Evolutionary conservation across 805 yeast species (phyloP), one percentile per base, ranked within the genome.

Genomic region (Tetrapisispora pingtungensis): DNA sequence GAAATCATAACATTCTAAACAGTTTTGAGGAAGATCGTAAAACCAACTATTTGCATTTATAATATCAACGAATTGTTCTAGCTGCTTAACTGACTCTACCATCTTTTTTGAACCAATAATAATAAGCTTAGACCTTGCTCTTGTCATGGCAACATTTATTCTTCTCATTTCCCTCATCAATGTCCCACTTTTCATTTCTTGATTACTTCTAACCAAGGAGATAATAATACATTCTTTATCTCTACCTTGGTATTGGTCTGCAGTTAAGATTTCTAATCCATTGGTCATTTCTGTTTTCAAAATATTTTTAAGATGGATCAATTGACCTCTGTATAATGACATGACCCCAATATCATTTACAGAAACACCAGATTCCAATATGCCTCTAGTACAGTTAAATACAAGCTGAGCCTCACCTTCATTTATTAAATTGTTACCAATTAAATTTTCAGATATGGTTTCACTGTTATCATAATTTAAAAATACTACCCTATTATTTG

Each of bases 161-260:
- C 99, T 73, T 49, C 97, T 71, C 89, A 96, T 82, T 54, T 93
- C 97, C 49, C 74, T 77, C 36, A 93, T 66, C 36, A 93, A 68
- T 26, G 84, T 84, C 0, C 97, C 97, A 1, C 84, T 80, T 34
- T 69, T 71, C 10, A 71, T 68, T 18, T 74, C 74, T 1, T 69
- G 70, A 59, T 89, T 88, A 4, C 95, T 81, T 40, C 96, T 69
- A 3, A 93, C 98, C 53, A 93, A 67, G 0, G 97, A 90, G 2
- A 93, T 84, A 7, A 93, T 78, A 14, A 93, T 77, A 57, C 96
- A 84, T 28, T 86, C 90, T 56, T 90, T 93, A 62, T 93, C 99
- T 45, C 97, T 73, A 0, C 98, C 99, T 65, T 93, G 98, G 56
- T 84, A 90, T 57, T 83, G 86, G 62, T 93, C 99, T 0, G 97